Evolutionary conservation across 257 asterid species (phyloP), one percentile per base, ranked within the genome.

Genomic region (Eucommia ulmoides): DNA sequence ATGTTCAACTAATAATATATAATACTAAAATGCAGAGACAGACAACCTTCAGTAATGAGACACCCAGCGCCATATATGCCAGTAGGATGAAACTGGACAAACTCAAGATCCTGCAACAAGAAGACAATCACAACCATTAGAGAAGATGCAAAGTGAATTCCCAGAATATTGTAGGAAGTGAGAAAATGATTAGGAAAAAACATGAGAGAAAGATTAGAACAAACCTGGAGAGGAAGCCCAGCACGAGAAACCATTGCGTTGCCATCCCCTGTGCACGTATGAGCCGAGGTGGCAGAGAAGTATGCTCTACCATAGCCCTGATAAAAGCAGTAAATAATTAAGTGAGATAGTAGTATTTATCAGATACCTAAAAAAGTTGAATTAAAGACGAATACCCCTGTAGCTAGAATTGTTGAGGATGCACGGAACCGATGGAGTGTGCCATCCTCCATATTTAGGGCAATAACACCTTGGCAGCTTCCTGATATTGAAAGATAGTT

Each of bases 61-160:
- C 96, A 85, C 50, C 98, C 98, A 62, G 98, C 98, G 57, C 98
- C 98, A 65, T 89, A 89, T 66, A 89, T 85, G 54, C 98, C 98
- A 4, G 98, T 89, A 20, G 96, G 96, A 59, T 89, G 98, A 58
- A 89, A 89, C 68, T 89, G 98, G 60, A 89, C 93, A 67, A 89
- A 89, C 67, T 89, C 98, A 47, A 85, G 93, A 74, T 89, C 98
- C 96, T 89, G 83, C 61, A 61, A 49, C 47, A 41, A 54, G 20
- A 35, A 25, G 35, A 45, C 7, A 50, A 45, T 2, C 41, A 38
- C 24, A 58, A 22, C 3, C 12, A 2, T 23, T 14, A n/a, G 22
- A 24, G 22, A 44, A 20, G 45, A 48, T 15, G 23, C 46, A 33
- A 15, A 41, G n/a, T n/a, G n/a, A n/a, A n/a, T n/a, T n/a, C n/a